Conservation (phyloP, 1,284 basidiomycete species). For the Heterobasidion irregulare region DNA sequence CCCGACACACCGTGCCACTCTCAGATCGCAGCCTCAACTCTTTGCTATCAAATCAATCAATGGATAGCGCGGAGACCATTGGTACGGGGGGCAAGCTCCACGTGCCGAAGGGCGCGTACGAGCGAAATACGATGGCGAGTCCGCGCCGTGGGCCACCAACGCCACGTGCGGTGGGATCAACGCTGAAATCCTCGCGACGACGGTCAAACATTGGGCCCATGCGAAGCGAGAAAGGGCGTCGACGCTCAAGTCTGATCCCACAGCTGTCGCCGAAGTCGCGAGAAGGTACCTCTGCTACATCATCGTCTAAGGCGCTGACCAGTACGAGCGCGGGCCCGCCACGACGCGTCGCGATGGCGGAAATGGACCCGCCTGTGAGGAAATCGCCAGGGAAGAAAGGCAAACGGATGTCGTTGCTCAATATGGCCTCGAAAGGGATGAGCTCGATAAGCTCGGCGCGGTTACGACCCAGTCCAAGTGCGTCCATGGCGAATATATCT, state of each 20-base stretch:
- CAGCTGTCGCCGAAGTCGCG: conserved; percentile 38
- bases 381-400: conserved; percentile 57
- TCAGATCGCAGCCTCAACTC: conserved; percentile 57
- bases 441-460: conserved; percentile 22
- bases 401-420: conserved; percentile 52
- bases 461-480: not conserved
- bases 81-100: conserved; percentile 14
- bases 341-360: conserved; percentile 18
- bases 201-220: conserved; percentile 67
- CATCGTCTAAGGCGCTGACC: conserved; percentile 12
- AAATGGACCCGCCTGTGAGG: conserved; percentile 9
- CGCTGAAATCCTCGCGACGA: conserved; percentile 29
- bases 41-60: conserved; percentile 18
- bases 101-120: conserved; percentile 30
- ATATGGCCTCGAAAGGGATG: conserved; percentile 24
- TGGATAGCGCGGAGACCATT: conserved; percentile 16
- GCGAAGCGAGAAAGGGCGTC: conserved; percentile 58
- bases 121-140: conserved; percentile 11
- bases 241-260: conserved; percentile 73
- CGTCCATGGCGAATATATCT: conserved; percentile 1
- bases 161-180: conserved; percentile 8
- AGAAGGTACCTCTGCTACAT: conserved; percentile 11
- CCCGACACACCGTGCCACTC: conserved; percentile 35
- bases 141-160: conserved; percentile 10
- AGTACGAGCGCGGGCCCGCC: conserved; percentile 16